A percentile compares a stretch with the other conserved stretches of the same genome.
These are phyloP conservation scores for Ochromonas danica DNA, from an alignment of 108 stramenopile genomes.

Conservation along the genomic window DNA sequence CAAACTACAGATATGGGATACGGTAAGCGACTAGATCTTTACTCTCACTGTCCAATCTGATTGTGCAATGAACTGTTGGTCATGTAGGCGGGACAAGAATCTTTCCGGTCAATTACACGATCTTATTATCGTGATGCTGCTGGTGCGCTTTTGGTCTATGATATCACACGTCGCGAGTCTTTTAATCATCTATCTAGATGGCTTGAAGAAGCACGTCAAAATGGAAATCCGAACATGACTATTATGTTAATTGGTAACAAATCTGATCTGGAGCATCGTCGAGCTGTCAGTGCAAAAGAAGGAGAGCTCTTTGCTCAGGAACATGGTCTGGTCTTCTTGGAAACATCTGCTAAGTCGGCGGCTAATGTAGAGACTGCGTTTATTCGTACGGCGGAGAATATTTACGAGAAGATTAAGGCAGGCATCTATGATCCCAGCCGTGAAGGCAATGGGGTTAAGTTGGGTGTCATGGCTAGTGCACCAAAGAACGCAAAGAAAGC, in stretches of 20 bases:
- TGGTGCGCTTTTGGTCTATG: slow-evolving; percentile 96
- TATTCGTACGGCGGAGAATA: slow-evolving; percentile 92
- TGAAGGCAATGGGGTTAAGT: slow-evolving; percentile 32
- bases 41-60: neutral
- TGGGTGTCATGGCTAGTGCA: slow-evolving; percentile 26
- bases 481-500: slow-evolving; percentile 8
- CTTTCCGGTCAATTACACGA: slow-evolving; percentile 97
- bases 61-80: neutral
- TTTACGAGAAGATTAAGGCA: slow-evolving; percentile 88
- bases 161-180: slow-evolving; percentile 96
- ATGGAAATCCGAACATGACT: slow-evolving; percentile 94
- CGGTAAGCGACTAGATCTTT: slow-evolving; percentile 46
- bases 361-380: slow-evolving; percentile 96
- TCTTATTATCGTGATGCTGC: slow-evolving; percentile 98
- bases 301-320: slow-evolving; percentile 83
- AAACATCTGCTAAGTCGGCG: slow-evolving; percentile 95
- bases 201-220: slow-evolving; percentile 98
- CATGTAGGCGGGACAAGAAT: slow-evolving; percentile 77
- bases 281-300: slow-evolving; percentile 72
- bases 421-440: slow-evolving; percentile 79
- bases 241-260: slow-evolving; percentile 99
- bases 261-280: slow-evolving; percentile 84
- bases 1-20: slow-evolving; percentile 79
- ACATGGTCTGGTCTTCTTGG: slow-evolving; percentile 94
- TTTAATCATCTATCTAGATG: slow-evolving; percentile 94